Evolutionary conservation across 2,329 filamentous ascomycete genomes (phyloP).

Genomic region (Acarospora socialis): DNA sequence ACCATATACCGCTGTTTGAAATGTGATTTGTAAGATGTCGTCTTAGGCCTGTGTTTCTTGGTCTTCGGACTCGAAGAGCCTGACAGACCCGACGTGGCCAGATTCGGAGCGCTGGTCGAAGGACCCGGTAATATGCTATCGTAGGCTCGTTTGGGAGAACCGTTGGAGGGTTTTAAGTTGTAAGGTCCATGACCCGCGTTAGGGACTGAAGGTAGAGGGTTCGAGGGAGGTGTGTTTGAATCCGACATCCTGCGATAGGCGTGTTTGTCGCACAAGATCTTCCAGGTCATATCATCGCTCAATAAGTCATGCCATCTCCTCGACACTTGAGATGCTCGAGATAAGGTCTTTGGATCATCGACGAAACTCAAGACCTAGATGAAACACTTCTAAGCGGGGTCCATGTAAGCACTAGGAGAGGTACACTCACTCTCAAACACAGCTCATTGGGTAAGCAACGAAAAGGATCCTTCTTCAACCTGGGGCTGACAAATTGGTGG

Average conservation of each 20-base stretch:
- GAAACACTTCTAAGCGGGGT: not conserved
- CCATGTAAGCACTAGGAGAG: slow-evolving; percentile 1
- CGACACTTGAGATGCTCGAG: slow-evolving; percentile 90
- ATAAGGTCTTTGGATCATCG: slow-evolving; percentile 88
- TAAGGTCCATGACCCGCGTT: too few relatives aligned
- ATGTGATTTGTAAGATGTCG: slow-evolving; percentile 83
- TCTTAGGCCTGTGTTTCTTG: slow-evolving; percentile 41
- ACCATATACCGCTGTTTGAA: slow-evolving; percentile 97
- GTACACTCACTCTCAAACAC: slow-evolving; percentile 59
- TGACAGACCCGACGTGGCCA: slow-evolving; percentile 23
- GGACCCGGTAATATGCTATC: slow-evolving; percentile 20
- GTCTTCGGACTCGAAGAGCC: slow-evolving; percentile 20
- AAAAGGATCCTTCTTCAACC: slow-evolving; percentile 93
- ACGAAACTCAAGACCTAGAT: slow-evolving; percentile 82
- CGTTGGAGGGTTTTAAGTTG: slow-evolving; percentile 34
- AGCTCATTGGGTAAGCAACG: slow-evolving; percentile 83
- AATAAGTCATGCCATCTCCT: slow-evolving; percentile 84
- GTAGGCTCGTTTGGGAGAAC: slow-evolving; percentile 11
- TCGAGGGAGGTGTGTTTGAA: too few relatives aligned
- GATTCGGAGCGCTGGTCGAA: slow-evolving; percentile 33
- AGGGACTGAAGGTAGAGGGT: slow-evolving; percentile 22
- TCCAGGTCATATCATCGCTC: slow-evolving; percentile 96
- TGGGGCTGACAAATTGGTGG: slow-evolving; percentile 84
- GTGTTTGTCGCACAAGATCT: slow-evolving; percentile 90
- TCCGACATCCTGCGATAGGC: slow-evolving; percentile 55